Evolutionary conservation across 176 grass and related monocot genomes (phyloP), one percentile per base, ranked within the genome.

Genomic region (Cenchrus purpureus): DNA sequence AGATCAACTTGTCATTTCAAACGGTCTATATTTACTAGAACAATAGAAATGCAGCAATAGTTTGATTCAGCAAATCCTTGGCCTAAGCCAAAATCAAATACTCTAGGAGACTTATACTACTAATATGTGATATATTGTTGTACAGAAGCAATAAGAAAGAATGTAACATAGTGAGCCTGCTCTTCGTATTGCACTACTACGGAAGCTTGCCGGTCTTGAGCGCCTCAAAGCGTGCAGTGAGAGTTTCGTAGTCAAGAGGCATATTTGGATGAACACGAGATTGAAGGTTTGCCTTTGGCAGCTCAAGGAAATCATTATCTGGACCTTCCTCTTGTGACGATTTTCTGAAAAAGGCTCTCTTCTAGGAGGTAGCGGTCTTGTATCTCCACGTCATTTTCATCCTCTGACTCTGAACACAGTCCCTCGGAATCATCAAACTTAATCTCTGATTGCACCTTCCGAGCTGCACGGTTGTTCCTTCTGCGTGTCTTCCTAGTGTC

Each of bases 221-320:
- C 19, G 88, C 83, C 86, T 99, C 97, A 34, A 96, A 99, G 56
- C 90, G 97, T 49, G 93, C 93, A 48, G 93, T 71, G 42, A 99
- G 89, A 53, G 87, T 94, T 74, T 95, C 97, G 2, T 96, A 99
- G 74, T 99, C 93, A 11, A 91, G 89, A 42, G 97, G 97, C 91
- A 99, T 85, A 76, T 94, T 99, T 61, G 97, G 97, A 89, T 99
- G 97, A 66, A 99, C 89, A 80, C 61, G 68, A 44, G 84, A 79
- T 28, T 49, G 55, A 28, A 74, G 48, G 67, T 88, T 94, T 43
- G 55, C 83, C 84, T 86, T 95, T 9, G 68, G 76, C 71, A 68
- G 10, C 49, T 88, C 87, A 12, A 73, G 73, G n/a, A 87, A 76
- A 12, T 60, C 59, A 12, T 77, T 7, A 31, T 37, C 81, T 1